Percentiles rank a stretch among this genome's conserved stretches.
Evolutionary conservation across 441 rosid genomes (phyloP).

Genomic region (Aleurites moluccanus): DNA sequence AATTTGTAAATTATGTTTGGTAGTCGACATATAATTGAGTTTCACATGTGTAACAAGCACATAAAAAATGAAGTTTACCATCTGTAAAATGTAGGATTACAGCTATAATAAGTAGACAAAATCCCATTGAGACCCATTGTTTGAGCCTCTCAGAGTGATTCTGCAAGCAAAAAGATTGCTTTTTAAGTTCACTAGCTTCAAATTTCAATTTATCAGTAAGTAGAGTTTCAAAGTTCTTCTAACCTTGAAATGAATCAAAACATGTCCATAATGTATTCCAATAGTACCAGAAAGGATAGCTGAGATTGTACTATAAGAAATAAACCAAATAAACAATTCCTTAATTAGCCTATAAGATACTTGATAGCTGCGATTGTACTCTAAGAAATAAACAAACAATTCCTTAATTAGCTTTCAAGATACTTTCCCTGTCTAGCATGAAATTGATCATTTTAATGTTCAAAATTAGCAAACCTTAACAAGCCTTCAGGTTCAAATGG

Average conservation of each 20-base stretch:
- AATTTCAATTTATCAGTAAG: not conserved
- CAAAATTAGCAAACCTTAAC: slow-evolving; percentile 41
- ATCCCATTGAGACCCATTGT: slow-evolving; percentile 57
- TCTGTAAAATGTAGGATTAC: slow-evolving; percentile 61
- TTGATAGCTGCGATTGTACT: slow-evolving; percentile 61
- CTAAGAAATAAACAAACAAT: slow-evolving; percentile 4
- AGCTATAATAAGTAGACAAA: slow-evolving; percentile 43
- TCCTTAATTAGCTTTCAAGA: too few species aligned
- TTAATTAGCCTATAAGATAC: not conserved
- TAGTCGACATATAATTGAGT: not conserved
- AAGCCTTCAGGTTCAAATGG: slow-evolving; percentile 80
- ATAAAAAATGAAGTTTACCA: slow-evolving; percentile 36
- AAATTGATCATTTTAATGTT: not conserved
- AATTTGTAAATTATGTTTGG: not conserved
- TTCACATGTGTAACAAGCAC: not conserved
- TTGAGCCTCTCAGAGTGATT: slow-evolving; percentile 59
- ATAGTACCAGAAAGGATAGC: slow-evolving; percentile 67
- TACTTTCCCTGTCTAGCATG: not conserved
- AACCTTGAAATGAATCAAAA: slow-evolving; percentile 72
- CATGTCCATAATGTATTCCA: slow-evolving; percentile 73
- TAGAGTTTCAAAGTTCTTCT: slow-evolving; percentile 6
- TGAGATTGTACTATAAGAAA: slow-evolving; percentile 48
- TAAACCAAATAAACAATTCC: not conserved
- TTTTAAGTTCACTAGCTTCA: slow-evolving; percentile 3
- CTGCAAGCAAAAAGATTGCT: slow-evolving; percentile 28